Base-by-base conservation (phyloP, 2,329 filamentous ascomycete genomes). In the Beauveria sp. region DNA sequence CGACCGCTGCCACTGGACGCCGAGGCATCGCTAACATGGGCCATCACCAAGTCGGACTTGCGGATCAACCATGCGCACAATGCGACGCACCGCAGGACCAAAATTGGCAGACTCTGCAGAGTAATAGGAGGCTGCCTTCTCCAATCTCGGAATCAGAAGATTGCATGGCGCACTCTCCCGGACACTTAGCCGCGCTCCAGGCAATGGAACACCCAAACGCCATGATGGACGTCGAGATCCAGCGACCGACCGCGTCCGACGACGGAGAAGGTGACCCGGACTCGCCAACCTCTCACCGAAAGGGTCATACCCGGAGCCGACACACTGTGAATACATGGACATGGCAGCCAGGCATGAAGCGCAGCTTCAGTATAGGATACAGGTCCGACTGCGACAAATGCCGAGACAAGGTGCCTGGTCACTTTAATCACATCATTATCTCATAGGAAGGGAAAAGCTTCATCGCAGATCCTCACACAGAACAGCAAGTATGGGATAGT, bases 301-400 rank as follows among this genome's bases (percentile, higher is more conserved):
- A 79, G 67, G 82, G 83, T 12, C 83, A 86, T 68, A 79, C 79
- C 14, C 79, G 83, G 58, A 85, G 81, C 65, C 80, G 81, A 59
- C 83, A 86, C 67, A 86, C 83, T 0, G 72, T 86, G 61, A 84
- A 84, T 69, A 79, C 78, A 61, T 86, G 83, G 83, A 86, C 83
- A 2, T 77, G 79, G 68, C 81, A 85, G 63, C 82, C 83, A 0
- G 83, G 83, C 65, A 85, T 85, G 81, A 89, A 88, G 74, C 84
- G 83, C 71, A 85, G 82, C 64, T 88, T 92, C 71, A 89, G 87
- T 68, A 91, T 92, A 84, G 89, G 89, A 56, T 92, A 88, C 75
- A 79, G 89, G 65, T 81, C 86, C 14, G 89, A 91, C 72, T 93
- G 89, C 70, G 88, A 91, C 64, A 91, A 91, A 73, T 93, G 89